Evolutionary conservation across 192 early-diverging fungal genomes (phyloP).

Genomic region (Coemansia sp.): DNA sequence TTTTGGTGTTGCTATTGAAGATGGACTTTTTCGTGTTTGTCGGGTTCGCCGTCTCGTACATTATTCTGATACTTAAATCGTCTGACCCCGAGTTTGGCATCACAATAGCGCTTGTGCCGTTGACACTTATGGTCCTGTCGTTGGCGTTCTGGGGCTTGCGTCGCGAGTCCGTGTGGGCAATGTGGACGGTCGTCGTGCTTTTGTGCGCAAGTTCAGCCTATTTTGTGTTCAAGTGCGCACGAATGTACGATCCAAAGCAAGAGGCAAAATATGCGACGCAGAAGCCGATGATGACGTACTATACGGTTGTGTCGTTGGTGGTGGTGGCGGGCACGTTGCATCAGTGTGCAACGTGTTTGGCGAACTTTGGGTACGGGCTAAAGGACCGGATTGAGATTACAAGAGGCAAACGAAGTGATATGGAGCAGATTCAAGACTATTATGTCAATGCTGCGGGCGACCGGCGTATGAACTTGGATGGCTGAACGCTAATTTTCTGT

Average conservation of each 20-base stretch:
- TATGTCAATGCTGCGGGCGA: conserved; percentile 55
- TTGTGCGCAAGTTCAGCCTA: conserved; percentile 48
- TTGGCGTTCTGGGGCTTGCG: conserved; percentile 54
- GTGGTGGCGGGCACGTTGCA: conserved; percentile 44
- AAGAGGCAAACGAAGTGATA: conserved; percentile 53
- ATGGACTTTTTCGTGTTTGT: conserved; percentile 56
- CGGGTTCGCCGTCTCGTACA: conserved; percentile 57
- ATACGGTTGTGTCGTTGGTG: conserved; percentile 41
- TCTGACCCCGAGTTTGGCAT: conserved; percentile 54
- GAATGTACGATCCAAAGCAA: conserved; percentile 55
- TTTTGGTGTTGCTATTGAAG: conserved; percentile 55
- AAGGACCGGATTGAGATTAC: conserved; percentile 54
- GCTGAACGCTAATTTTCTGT: conserved; percentile 11
- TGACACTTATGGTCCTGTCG: conserved; percentile 44
- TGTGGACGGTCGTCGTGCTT: conserved; percentile 50
- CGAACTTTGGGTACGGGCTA: conserved; percentile 54
- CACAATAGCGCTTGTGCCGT: conserved; percentile 47
- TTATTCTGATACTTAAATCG: conserved; percentile 59
- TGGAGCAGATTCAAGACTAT: conserved; percentile 57
- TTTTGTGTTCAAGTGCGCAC: conserved; percentile 54
- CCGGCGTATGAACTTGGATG: conserved; percentile 52
- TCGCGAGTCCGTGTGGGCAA: conserved; percentile 30
- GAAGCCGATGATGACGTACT: conserved; percentile 54
- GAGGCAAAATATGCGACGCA: conserved; percentile 42
- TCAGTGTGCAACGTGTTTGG: conserved; percentile 43